Base-by-base conservation (phyloP, 1,139 yeast genomes). In the Debaryomyces singareniensis region DNA sequence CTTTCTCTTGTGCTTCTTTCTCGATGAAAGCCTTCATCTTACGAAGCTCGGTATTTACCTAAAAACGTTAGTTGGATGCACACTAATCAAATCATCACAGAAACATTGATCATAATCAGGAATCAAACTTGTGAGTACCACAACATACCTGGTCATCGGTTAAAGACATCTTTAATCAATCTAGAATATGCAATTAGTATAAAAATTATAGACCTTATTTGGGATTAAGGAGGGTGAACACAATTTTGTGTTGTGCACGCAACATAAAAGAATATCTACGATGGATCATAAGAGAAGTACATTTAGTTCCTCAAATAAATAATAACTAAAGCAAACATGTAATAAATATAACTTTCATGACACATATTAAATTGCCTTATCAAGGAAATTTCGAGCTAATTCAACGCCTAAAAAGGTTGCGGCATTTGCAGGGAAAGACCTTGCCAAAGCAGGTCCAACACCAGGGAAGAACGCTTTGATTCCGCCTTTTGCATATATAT, bases 11-110 rank as follows among this genome's bases (percentile, higher is more conserved):
- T 23, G 98, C 98, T 68, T 93, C 99, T 75, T 89, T 89, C 67
- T 82, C 85, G 71, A 93, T 93, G 78, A 91, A 93, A 57, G 94
- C 91, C 58, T 91, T 95, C 96, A 93, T 91, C 71, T 91, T 91
- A 61, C 81, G 79, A 61, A 91, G 86, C 69, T 91, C 98, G 46
- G 87, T 85, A 53, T 82, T 87, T 48, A 87, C 97, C 91, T 87
- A 55, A 26, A 39, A 42, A 39, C 7, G 18, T 31, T 33, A 29
- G 30, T n/a, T n/a, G n/a, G n/a, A n/a, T n/a, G n/a, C n/a, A n/a
- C n/a, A n/a, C n/a, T n/a, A n/a, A n/a, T n/a, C n/a, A n/a, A n/a
- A n/a, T n/a, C n/a, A n/a, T n/a, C n/a, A n/a, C n/a, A n/a, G n/a
- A n/a, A n/a, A n/a, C n/a, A n/a, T n/a, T n/a, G n/a, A n/a, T n/a